phyloP scores from a whole-genome alignment of 805 yeast genomes.

The Saturnispora bothae region DNA sequence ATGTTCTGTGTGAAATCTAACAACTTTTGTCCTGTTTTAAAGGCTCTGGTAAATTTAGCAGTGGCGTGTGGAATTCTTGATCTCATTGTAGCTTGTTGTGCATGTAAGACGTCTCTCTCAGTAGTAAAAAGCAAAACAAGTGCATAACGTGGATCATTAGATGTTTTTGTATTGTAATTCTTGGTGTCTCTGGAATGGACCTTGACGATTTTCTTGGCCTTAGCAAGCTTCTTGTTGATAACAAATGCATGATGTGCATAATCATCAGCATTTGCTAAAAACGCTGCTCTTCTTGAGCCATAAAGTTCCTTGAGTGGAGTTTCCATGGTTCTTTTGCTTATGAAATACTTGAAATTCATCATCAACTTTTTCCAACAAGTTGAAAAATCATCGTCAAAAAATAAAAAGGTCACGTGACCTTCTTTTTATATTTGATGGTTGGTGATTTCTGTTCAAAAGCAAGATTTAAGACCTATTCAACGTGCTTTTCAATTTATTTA shows the following conservation, averaged over 20 bases:
- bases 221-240: conserved; percentile 47
- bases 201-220: conserved; percentile 52
- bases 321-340: conserved; percentile 28
- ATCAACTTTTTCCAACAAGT: neutral
- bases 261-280: conserved; percentile 59
- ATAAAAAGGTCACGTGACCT: neutral
- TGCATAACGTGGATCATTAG: conserved; percentile 41
- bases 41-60: conserved; percentile 61
- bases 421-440: neutral
- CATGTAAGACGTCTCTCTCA: conserved; percentile 67
- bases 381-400: too few relatives aligned
- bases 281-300: conserved; percentile 51
- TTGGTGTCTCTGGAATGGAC: conserved; percentile 60
- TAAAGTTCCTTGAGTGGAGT: conserved; percentile 36
- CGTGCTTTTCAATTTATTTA: too few relatives aligned
- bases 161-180: conserved; percentile 41
- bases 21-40: conserved; percentile 34
- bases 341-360: neutral
- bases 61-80: conserved; percentile 41
- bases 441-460: too few relatives aligned
- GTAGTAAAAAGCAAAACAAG: conserved; percentile 52
- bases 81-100: conserved; percentile 48
- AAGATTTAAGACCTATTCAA: too few relatives aligned
- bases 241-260: conserved; percentile 57
- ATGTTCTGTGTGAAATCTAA: conserved; percentile 33